Evolutionary conservation across 1,284 basidiomycete genomes (phyloP).

Genomic region (Entoloma clypeatum): DNA sequence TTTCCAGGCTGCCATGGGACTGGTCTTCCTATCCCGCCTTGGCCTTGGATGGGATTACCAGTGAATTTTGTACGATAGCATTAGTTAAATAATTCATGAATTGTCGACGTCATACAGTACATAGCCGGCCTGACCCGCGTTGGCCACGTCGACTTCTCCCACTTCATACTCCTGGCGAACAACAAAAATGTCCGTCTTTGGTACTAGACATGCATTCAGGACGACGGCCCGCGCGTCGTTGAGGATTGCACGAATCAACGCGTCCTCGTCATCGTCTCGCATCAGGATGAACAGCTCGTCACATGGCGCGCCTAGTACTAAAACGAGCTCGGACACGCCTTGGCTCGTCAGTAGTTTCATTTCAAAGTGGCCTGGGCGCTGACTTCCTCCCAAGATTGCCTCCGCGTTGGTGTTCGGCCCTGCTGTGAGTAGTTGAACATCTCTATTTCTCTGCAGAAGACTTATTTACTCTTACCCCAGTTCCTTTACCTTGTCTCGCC

Average conservation of each 20-base stretch:
- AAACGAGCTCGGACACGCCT: conserved; percentile 33
- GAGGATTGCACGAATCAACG: conserved; percentile 12
- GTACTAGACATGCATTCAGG: conserved; percentile 27
- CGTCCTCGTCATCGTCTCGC: conserved; percentile 15
- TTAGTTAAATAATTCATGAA: conserved; percentile 10
- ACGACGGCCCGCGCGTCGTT: conserved; percentile 26
- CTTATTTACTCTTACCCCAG: conserved; percentile 20
- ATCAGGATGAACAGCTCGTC: conserved; percentile 24
- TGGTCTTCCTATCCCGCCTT: conserved; percentile 35
- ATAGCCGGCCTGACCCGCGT: conserved; percentile 32
- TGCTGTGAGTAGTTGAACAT: conserved; percentile 27
- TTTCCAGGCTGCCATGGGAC: conserved; percentile 43
- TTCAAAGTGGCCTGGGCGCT: neutral
- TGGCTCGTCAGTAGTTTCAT: conserved; percentile 32
- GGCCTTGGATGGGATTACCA: conserved; percentile 33
- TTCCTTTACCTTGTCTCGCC: conserved; percentile 40
- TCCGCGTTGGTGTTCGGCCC: conserved; percentile 37
- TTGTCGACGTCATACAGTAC: conserved; percentile 11
- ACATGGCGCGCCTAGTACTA: conserved; percentile 24
- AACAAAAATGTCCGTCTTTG: conserved; percentile 30
- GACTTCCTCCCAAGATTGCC: conserved; percentile 27
- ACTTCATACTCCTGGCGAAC: conserved; percentile 16
- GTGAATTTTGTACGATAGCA: conserved; percentile 5
- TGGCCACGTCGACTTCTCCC: conserved; percentile 18
- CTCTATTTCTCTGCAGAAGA: conserved; percentile 1